Evolutionary conservation across 768 basidiomycete genomes (phyloP), one percentile per base, ranked within the genome.

Genomic region (Omphalotus guepiniiformis): DNA sequence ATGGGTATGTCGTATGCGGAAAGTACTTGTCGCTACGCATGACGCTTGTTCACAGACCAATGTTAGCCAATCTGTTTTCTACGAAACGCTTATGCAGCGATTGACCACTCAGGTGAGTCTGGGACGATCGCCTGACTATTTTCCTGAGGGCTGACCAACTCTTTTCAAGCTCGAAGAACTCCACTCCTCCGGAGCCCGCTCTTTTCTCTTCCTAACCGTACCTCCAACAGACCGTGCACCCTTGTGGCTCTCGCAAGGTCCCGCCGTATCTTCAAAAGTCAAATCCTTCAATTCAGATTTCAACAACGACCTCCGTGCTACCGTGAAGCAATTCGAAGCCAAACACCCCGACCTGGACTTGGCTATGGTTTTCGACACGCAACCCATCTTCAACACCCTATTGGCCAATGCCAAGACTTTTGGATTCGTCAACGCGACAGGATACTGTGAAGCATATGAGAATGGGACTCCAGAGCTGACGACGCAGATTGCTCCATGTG

Each of bases 161-260:
- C 29, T 9, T 26, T 27, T 8, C 25, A 50, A 77, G 75, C 65
- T 80, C 26, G 76, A 79, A 34, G 65, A 69, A 12, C 66, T 79
- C 16, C 73, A 75, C 57, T 43, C 58, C 2, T 58, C 65, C 34
- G 82, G 81, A 16, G 81, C 75, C 8, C 74, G 78, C 26, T 74
- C 78, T 47, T 83, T 83, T 65, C 62, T 83, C 15, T 79, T 83
- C 64, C 67, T 83, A 42, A 82, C 75, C 26, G 79, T 84, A 13
- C 82, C 81, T 3, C 79, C 80, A 1, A 67, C 72, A n/a, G 63
- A 83, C 42, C 68, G 79, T 26, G 70, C 80, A 3, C 81, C 81
- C 2, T 66, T 81, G 3, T 58, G 62, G 43, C 50, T 67, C 11
- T 58, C 64, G 53, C 66, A 68, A 73, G 78, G 61, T 48, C 64